Evolutionary conservation across 2,329 filamentous ascomycete genomes (phyloP), one percentile per base, ranked within the genome.

Genomic region (Emergomyces africanus): DNA sequence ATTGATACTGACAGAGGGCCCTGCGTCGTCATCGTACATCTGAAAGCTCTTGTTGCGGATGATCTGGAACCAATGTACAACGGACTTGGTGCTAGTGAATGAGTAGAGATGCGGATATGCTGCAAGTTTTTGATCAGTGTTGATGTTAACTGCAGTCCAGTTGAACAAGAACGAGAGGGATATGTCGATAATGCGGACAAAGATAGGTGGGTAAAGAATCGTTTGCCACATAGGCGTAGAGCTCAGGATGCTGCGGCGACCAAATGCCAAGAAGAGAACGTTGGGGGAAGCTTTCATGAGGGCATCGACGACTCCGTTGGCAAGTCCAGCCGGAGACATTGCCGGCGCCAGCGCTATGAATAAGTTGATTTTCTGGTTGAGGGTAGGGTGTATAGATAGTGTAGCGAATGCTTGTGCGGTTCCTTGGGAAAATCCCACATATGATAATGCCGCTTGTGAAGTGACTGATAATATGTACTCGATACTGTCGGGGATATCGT

Each of bases 61-160:
- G 70, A 99, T 96, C 71, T 99, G 94, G 72, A 99, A 99, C 94
- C 94, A 99, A 71, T 99, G 94, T 0, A 99, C 94, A 9, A 99
- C 90, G 23, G 87, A 91, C 75, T 99, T 99, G 60, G 90, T 96
- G 71, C 89, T 95, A 0, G 92, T 96, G 71, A 92, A 97, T 0
- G 91, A 96, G 76, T 96, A 99, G 0, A 99, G 77, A 75, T 99
- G 94, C 10, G 92, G 87, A 70, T 99, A 99, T 1, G 90, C 90
- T 2, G 94, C 94, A 20, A 99, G 82, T 70, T 99, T 99, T 73
- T 99, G 94, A 60, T 87, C 85, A 0, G 83, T 76, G 9, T 84
- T 84, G 62, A 99, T 96, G 71, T 97, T 99, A 60, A 79, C 78
- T 3, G 87, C 88, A 61, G 82, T 83, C 94, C 94, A 99, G 66